phyloP scores from a whole-genome alignment of 164 flowering plant species.

The grape (Vitis vinifera) region ASM3070453v1 NC_081814.1:4679501-4680000 shows the following conservation, averaged over 20 bases:
- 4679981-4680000: conserved; percentile 16
- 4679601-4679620: conserved; percentile 2
- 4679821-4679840: conserved; percentile 23
- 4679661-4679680: not conserved
- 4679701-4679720: too few relatives aligned
- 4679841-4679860: conserved; percentile 29
- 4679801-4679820: conserved; percentile 42
- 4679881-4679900: conserved; percentile 47
- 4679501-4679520: not conserved
- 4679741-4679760: too few relatives aligned
- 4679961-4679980: conserved; percentile 48
- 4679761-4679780: too few relatives aligned
- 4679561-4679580: conserved; percentile 10
- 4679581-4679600: conserved; percentile 5
- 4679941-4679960: not conserved
- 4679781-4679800: conserved; percentile 9
- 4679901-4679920: conserved; percentile 53
- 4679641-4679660: not conserved
- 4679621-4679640: not conserved
- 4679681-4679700: not conserved
- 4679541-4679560: conserved; percentile 10
- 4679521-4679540: not conserved
- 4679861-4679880: conserved; percentile 59
- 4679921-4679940: conserved; percentile 40
- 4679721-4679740: too few relatives aligned